Evolutionary conservation across 495 filamentous ascomycete species (phyloP).

Genomic region (Lophiotrema nucula): DNA sequence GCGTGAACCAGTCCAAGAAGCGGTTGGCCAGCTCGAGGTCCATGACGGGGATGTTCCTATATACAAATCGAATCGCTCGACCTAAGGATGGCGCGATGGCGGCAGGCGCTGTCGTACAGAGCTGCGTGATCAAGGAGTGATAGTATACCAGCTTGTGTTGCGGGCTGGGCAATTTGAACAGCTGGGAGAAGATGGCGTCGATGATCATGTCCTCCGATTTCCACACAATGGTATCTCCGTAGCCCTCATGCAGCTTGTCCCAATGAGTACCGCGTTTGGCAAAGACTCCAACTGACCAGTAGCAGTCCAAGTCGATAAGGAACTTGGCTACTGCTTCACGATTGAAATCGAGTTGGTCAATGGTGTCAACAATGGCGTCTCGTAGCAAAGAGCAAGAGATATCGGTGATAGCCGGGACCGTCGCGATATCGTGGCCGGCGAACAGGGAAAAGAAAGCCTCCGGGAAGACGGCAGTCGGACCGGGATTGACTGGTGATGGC

Average conservation of each 20-base stretch:
- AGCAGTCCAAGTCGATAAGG: conserved; percentile 91
- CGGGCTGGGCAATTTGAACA: conserved; percentile 81
- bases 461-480: conserved; percentile 75
- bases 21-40: conserved; percentile 84
- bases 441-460: conserved; percentile 95
- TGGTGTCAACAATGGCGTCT: conserved; percentile 86
- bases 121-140: conserved; percentile 89
- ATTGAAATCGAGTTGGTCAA: conserved; percentile 92
- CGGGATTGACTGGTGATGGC: conserved; percentile 70
- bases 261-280: conserved; percentile 89
- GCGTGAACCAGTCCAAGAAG: conserved; percentile 96
- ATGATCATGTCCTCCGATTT: conserved; percentile 98
- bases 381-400: conserved; percentile 79
- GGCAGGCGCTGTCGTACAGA: conserved; percentile 90
- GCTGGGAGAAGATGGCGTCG: conserved; percentile 92
- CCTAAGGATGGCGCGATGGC: conserved; percentile 95
- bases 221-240: conserved; percentile 73
- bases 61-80: conserved; percentile 88
- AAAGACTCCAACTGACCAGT: conserved; percentile 83
- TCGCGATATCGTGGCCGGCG: conserved; percentile 82
- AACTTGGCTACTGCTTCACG: conserved; percentile 81
- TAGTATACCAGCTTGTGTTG: conserved; percentile 97
- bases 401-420: conserved; percentile 73
- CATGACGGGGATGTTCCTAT: conserved; percentile 72
- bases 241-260: conserved; percentile 78